Conservation (phyloP, 495 filamentous ascomycete species). For the Cercophora samala region DNA sequence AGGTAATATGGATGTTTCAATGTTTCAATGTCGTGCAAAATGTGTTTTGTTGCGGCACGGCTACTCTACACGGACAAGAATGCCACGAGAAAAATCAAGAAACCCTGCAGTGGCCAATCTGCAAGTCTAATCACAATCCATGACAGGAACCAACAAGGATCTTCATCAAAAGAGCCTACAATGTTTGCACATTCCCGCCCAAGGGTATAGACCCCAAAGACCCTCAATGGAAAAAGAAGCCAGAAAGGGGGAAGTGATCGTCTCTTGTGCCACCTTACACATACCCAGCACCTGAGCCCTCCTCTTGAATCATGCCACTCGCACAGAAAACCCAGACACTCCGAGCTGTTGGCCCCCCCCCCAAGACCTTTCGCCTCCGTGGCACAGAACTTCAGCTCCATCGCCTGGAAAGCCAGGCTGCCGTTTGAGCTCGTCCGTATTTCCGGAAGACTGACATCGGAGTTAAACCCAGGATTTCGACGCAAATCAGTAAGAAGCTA, state of each 20-base stretch:
- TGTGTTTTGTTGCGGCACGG: not conserved
- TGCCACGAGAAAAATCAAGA: not conserved
- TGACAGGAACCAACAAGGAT: not conserved
- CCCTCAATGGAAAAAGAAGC: not conserved
- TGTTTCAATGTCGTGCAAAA: not conserved
- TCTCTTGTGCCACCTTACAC: not conserved
- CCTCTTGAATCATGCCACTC: not conserved
- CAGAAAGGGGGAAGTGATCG: not conserved
- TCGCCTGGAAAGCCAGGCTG: not conserved
- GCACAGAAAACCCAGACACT: not conserved
- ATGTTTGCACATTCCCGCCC: not conserved
- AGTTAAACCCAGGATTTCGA: not conserved
- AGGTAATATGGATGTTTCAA: not conserved
- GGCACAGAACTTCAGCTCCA: not conserved
- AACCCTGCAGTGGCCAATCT: not conserved
- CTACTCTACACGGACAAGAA: not conserved
- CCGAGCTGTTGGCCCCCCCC: not conserved
- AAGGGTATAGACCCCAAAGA: not conserved
- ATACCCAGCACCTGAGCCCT: not conserved
- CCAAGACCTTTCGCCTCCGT: not conserved
- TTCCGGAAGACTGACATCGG: not conserved
- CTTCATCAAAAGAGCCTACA: not conserved
- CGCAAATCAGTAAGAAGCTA: not conserved
- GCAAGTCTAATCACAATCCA: not conserved
- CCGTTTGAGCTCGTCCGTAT: not conserved